phyloP scores from a whole-genome alignment of 2,329 filamentous ascomycete genomes.

The Aspergillus intermedius region DNA sequence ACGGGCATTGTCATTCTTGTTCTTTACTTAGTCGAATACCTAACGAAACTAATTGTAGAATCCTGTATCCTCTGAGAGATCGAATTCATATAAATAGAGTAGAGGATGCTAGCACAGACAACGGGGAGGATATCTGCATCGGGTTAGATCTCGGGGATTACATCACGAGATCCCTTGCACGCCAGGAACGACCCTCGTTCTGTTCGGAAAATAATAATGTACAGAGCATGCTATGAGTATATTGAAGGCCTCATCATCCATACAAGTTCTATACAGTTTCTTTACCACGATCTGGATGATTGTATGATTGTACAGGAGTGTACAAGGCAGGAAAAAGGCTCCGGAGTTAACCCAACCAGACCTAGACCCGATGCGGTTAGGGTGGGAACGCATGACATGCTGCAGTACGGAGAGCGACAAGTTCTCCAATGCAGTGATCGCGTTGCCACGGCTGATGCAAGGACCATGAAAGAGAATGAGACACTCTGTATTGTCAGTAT shows the following conservation, averaged over 20 bases:
- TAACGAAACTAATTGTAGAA: background rate
- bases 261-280: too few species aligned
- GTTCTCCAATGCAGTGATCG: background rate
- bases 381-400: slow-evolving; percentile 10
- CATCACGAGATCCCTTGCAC: background rate
- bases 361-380: slow-evolving; percentile 3
- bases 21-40: slow-evolving; percentile 1
- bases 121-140: background rate
- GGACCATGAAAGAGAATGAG: background rate
- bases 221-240: too few species aligned
- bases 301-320: too few species aligned
- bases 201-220: too few species aligned
- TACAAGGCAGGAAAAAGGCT: too few species aligned
- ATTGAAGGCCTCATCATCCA: too few species aligned
- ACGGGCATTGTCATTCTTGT: slow-evolving; percentile 3
- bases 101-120: background rate
- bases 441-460: background rate
- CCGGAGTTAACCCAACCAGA: background rate
- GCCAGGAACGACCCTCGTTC: background rate
- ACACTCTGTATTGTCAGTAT: too few species aligned
- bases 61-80: background rate
- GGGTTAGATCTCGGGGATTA: background rate
- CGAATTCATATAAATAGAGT: background rate
- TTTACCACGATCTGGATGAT: too few species aligned
- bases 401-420: slow-evolving; percentile 7